Base-by-base conservation (phyloP, 441 rosid species). In the Jatropha multifida region DNA sequence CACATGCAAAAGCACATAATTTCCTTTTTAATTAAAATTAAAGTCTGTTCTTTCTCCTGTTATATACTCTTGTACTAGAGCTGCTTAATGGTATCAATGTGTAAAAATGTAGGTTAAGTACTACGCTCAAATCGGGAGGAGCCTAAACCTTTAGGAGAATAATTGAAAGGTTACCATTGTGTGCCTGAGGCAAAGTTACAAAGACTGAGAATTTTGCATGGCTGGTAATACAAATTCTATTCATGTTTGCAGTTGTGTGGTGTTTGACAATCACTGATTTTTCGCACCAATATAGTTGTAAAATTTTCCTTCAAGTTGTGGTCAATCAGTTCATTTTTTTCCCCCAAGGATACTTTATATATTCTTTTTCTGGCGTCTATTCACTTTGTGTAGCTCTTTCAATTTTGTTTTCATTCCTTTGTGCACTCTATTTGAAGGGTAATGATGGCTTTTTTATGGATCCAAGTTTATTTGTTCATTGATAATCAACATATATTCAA, bases 61-160 rank as follows among this genome's bases (percentile, higher is more conserved):
- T 5, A 12, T 15, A 27, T 49, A 7, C 2, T 68, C 1, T 3
- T 13, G 27, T 68, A 20, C 32, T 38, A 56, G 20, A 26, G 27
- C 64, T 23, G 27, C 64, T 23, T 71, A 59, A 71, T 59, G n/a
- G 9, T 8, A 37, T 42, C n/a, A 27, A 44, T 60, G 26, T 55
- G 44, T 41, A 40, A 11, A 40, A 20, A 15, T 71, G 82, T 75
- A 90, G 94, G 97, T 84, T 92, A 88, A 89, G 94, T 77, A 92
- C 89, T 75, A 88, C 91, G 1, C 87, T 92, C 72, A 86, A 89
- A 78, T 83, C 89, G 12, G 87, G 88, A 65, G 83, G 89, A 70
- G 86, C 87, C 62, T 91, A 84, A 83, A 14, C 3, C 51, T 26
- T 66, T 7, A 14, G 5, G 13, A 37, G 72, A 71, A 64, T 74